Evolutionary conservation across 2,329 filamentous ascomycete species (phyloP), one percentile per base, ranked within the genome.

Genomic region (Rhinocladiella mackenziei): DNA sequence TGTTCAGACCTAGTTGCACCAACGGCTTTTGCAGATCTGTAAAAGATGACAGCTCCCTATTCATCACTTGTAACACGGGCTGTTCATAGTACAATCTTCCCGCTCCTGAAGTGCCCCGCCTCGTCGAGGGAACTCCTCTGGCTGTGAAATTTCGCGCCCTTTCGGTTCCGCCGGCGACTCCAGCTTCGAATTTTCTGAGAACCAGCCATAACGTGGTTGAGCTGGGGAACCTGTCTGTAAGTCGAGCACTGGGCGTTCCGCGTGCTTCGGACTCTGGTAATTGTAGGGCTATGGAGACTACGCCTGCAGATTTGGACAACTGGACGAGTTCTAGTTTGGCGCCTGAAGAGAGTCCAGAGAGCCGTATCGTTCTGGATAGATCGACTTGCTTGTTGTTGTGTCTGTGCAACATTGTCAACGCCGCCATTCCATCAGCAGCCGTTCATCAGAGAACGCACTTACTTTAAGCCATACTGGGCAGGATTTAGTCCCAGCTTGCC

Each of bases 311-410:
- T 45, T 86, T 86, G 33, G 89, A 92, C 47, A 84, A 82, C 61
- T 87, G 82, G 15, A 96, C 84, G 37, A 98, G 84, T 62, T 97
- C 89, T 46, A 98, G 80, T 62, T 94, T 94, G 47, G 92, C 91
- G 50, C 92, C 92, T 26, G 86, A 78, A 9, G 77, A 74, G 4
- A 98, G 81, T 37, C 89, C 87, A 4, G 89, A 84, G 19, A 91
- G 80, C 35, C 91, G 83, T 62, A 89, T 87, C 30, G 86, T 84
- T 43, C 88, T 76, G 5, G 89, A 91, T 6, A 98, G 77, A 59
- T 96, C 89, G 46, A 98, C 72, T 23, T 80, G 74, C 61, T 91
- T 95, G 65, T 91, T 86, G 62, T 88, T 89, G 65, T 89, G 73
- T 59, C 85, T 89, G 45, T 14, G 37, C 19, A 19, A 13, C 15